Base-by-base conservation (phyloP, 2,329 filamentous ascomycete species). In the Pezicula rhizophila region DNA sequence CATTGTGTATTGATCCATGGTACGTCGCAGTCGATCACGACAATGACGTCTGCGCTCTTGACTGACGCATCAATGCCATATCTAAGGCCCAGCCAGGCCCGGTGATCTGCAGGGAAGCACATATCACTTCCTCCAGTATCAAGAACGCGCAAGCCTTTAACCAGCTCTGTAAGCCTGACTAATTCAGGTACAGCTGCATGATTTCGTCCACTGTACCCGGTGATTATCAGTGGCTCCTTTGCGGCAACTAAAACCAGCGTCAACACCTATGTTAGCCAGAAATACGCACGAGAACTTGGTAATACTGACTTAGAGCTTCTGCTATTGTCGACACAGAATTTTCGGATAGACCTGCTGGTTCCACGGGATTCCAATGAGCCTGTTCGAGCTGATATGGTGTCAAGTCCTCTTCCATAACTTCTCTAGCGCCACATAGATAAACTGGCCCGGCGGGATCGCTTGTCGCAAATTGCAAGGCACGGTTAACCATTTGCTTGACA, bases 1-100 rank as follows among this genome's bases (percentile, higher is more conserved):
- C 78, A 82, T 14, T 82, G 80, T 0, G 89, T 93, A n/a, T 85
- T 83, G 48, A 96, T 90, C 89, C 90, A 96, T 0, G 91, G 91
- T 0, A 96, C 89, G 62, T 96, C 64, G 55, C 89, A 95, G 66
- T 96, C 87, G 20, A 95, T 63, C 2, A 96, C 84, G 1, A 96
- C 57, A 51, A 96, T 95, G 10, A 89, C 79, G 64, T 96, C 92
- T 0, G 91, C 89, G 0, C 80, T 80, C 41, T 75, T 78, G 63
- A 96, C 87, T 38, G 76, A 74, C 2, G 87, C 80, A 45, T 95
- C 86, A 2, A 79, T 75, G 3, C 89, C 89, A 58, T 84, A 95
- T 39, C 82, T 77, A 45, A 93, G 66, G 2, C 91, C 85, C 11
- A 89, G 63, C 70, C 79, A 88, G 1, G 70, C 80, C 2, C 77